Conservation (phyloP, 2,329 filamentous ascomycete species). For the Chaetomium strumarium region DNA sequence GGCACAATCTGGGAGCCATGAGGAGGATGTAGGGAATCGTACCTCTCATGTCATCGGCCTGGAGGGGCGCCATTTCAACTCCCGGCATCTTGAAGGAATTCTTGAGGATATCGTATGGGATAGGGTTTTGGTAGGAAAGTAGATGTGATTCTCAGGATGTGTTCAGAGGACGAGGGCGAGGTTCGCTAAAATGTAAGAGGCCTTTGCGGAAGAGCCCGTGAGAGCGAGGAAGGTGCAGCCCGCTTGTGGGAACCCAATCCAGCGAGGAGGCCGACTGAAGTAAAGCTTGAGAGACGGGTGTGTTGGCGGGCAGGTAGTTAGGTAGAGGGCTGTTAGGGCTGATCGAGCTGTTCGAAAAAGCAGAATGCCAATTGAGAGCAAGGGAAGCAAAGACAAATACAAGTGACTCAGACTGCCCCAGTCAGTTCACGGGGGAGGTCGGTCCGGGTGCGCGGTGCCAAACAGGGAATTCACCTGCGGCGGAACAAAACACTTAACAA, state of each 20-base stretch:
- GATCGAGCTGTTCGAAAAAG: too few relatives aligned
- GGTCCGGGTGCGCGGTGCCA: constrained; percentile 6
- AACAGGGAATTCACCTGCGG: background rate
- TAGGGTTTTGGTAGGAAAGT: background rate
- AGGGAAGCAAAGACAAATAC: background rate
- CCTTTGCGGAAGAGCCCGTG: background rate
- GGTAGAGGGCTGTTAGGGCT: too few relatives aligned
- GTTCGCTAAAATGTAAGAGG: background rate
- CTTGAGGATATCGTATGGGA: background rate
- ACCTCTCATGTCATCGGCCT: constrained; percentile 41
- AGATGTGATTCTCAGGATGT: background rate
- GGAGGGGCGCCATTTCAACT: constrained; percentile 36
- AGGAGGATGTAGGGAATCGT: constrained; percentile 5
- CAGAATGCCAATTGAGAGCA: background rate
- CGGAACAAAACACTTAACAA: background rate
- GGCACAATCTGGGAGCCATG: too few relatives aligned
- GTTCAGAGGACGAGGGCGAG: background rate
- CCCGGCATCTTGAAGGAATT: constrained; percentile 34
- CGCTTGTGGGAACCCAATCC: too few relatives aligned
- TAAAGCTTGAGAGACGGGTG: too few relatives aligned
- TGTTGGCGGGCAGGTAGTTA: too few relatives aligned
- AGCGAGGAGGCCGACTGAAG: too few relatives aligned
- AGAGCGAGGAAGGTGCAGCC: too few relatives aligned
- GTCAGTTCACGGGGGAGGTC: constrained; percentile 11
- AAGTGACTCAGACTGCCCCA: constrained; percentile 15